These are phyloP conservation scores for Fusarium begoniae DNA, from an alignment of 2,329 filamentous ascomycete species.

Conservation along the genomic window DNA sequence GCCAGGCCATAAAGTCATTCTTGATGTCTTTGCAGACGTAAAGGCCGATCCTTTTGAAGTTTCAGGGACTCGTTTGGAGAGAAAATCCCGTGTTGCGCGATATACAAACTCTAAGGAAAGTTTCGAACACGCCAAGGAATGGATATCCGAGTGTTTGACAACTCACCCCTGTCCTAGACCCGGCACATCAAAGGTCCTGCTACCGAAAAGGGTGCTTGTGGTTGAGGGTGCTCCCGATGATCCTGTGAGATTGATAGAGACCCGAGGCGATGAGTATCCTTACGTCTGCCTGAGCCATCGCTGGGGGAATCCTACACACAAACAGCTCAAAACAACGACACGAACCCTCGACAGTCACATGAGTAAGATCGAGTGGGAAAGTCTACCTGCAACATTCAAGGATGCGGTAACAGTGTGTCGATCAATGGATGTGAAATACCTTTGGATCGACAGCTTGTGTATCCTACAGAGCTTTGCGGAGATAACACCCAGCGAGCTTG, in stretches of 20 bases:
- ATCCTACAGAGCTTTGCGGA: not conserved
- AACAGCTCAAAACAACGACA: not conserved
- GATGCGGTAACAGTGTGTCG: not conserved
- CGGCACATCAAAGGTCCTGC: not conserved
- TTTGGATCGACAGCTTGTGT: not conserved
- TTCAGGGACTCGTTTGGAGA: fast-evolving
- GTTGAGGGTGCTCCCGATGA: not conserved
- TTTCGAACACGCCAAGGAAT: not conserved
- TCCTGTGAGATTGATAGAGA: not conserved
- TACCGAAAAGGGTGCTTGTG: not conserved
- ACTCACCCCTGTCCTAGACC: not conserved
- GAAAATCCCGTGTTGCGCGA: not conserved
- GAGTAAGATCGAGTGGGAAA: not conserved
- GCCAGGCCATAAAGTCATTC: not conserved
- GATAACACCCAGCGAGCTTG: not conserved
- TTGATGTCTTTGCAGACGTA: not conserved
- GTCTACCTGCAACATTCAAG: not conserved
- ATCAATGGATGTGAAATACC: not conserved
- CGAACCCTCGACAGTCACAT: not conserved
- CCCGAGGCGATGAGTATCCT: not conserved
- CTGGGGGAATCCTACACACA: not conserved
- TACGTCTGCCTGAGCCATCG: not conserved
- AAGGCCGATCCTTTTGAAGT: not conserved
- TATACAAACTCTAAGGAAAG: not conserved
- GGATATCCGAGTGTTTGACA: not conserved